Percentiles rank a stretch among this genome's conserved stretches.
phyloP scores from a whole-genome alignment of 2,329 filamentous ascomycete species.

The Cladorrhinum sp. region DNA sequence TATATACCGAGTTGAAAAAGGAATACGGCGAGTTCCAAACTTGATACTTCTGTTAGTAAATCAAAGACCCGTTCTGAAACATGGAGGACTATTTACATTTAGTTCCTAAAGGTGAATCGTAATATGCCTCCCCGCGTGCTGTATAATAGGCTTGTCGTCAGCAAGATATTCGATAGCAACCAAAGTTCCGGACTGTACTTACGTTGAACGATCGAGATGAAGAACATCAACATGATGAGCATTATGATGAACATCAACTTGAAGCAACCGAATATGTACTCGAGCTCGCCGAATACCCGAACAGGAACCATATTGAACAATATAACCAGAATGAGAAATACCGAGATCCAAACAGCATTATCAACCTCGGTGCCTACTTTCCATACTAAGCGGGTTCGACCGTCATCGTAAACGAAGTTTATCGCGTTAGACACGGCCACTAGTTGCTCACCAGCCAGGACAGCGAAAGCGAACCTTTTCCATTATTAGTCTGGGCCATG shows the following conservation, averaged over 20 bases:
- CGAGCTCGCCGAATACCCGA: constrained; percentile 36
- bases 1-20: constrained; percentile 37
- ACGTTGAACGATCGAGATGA: constrained; percentile 38
- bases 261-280: constrained; percentile 38
- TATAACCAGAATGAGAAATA: constrained; percentile 36
- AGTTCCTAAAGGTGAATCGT: constrained; percentile 34
- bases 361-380: constrained; percentile 34
- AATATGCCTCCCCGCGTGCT: constrained; percentile 38
- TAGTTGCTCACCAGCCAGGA: constrained; percentile 36
- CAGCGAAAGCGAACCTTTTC: constrained; percentile 37
- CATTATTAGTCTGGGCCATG: not conserved
- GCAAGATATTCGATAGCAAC: not conserved
- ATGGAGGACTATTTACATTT: constrained; percentile 31
- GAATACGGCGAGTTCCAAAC: constrained; percentile 33
- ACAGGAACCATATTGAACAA: constrained; percentile 38
- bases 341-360: constrained; percentile 37
- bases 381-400: constrained; percentile 34
- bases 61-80: not conserved
- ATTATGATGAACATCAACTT: constrained; percentile 38
- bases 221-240: constrained; percentile 38
- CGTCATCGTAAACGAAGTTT: constrained; percentile 38
- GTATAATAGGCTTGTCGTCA: not conserved
- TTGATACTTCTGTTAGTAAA: constrained; percentile 4
- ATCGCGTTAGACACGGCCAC: constrained; percentile 36
- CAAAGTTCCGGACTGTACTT: constrained; percentile 11